Evolutionary conservation across 768 basidiomycete genomes (phyloP), one percentile per base, ranked within the genome.

Genomic region (Kockovaella imperatae): DNA sequence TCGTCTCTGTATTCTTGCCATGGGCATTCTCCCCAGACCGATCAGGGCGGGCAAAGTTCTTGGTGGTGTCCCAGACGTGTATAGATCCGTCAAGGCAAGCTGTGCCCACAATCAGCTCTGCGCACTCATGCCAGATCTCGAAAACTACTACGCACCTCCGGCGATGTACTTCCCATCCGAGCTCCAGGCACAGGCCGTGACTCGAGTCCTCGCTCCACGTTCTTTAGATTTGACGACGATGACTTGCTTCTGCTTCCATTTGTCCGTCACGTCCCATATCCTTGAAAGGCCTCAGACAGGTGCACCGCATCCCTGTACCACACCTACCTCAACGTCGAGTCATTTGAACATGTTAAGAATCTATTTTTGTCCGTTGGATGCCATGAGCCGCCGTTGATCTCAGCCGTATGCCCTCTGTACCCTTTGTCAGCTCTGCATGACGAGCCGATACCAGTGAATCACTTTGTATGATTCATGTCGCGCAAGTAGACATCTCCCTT

Each of bases 401-500:
- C 91, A 18, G 84, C 83, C 34, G 96, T 91, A 73, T 99, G 95
- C 1, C 95, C 95, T 24, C 91, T 96, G 56, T 17, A 50, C 30
- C 58, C 23, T 60, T 49, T 35, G 24, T 31, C 40, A 45, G 26
- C 26, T 14, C 21, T 25, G 38, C 38, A 26, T 3, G 24, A 40
- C 38, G 8, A 24, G 21, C 23, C n/a, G 5, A 15, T 23, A 45
- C 32, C 21, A 10, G 15, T 5, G 24, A 35, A 7, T 57, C 61
- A 93, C 93, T 84, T 78, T n/a, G 95, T 99, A 67, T 97, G 84
- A 72, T 88, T 88, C 87, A 99, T 91, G 73, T 99, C 95, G 47
- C 95, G 84, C 58, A 99, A 86, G 70, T 97, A 99, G 51, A 86
- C 87, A 73, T 99, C 95, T 28, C 95, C 95, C 74, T 97, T 97